Evolutionary conservation across 306 rosid genomes (phyloP).

Genomic region (Trifolium repens): DNA sequence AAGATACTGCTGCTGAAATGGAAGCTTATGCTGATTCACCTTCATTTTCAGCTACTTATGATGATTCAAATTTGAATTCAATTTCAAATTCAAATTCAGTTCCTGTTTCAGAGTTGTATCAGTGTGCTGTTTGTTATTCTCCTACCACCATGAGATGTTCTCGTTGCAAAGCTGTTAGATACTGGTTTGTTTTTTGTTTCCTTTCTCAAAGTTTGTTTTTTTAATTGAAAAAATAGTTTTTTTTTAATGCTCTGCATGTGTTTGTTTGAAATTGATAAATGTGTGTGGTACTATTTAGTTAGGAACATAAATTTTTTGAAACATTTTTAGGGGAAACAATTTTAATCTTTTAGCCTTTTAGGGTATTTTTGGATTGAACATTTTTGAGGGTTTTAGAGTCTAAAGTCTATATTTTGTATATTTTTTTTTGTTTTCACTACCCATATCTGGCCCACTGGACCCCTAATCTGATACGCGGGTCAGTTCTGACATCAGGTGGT

Average conservation of each 20-base stretch:
- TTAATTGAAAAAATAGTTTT: neutral
- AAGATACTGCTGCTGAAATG: slow-evolving; percentile 53
- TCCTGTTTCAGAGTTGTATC: slow-evolving; percentile 32
- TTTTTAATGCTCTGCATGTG: slow-evolving; percentile 5
- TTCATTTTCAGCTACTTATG: slow-evolving; percentile 5
- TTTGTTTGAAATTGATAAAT: neutral
- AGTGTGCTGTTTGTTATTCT: slow-evolving; percentile 57
- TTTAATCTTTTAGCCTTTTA: neutral
- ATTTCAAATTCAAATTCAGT: neutral
- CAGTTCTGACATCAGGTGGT: no score
- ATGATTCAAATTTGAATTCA: neutral
- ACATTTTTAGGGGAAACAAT: neutral
- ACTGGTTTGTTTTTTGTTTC: slow-evolving; percentile 48
- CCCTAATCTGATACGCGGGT: no score
- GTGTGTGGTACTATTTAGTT: neutral
- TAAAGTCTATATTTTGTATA: neutral
- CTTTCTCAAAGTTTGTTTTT: neutral
- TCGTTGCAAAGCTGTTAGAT: slow-evolving; percentile 67
- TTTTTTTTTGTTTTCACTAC: no score
- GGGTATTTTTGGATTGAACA: neutral
- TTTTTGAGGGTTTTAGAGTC: neutral
- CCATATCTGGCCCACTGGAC: no score
- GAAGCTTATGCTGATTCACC: slow-evolving; percentile 25
- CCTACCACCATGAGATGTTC: slow-evolving; percentile 68
- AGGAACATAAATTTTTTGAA: slow-evolving; percentile 7